Percentiles rank a stretch among this genome's conserved stretches.
Evolutionary conservation across 1,139 yeast genomes (phyloP).

Genomic region (Zygoascus meyerae): DNA sequence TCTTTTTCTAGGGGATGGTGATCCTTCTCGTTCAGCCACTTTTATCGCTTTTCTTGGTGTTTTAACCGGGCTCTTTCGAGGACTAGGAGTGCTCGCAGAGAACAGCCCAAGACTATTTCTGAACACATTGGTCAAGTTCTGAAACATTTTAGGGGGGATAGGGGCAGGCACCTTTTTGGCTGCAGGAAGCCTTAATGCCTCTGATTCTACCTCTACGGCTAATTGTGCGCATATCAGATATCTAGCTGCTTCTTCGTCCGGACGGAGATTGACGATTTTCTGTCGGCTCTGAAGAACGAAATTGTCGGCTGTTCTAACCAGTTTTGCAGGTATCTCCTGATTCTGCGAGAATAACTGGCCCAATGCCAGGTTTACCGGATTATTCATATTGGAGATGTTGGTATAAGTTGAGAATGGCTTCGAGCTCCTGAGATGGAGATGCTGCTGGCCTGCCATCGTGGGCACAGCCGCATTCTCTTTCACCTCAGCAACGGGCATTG

Average conservation of each 20-base stretch:
- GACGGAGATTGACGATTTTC: slow-evolving; percentile 22
- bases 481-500: background rate
- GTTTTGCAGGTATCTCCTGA: slow-evolving; percentile 15
- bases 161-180: slow-evolving; percentile 28
- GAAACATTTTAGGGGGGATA: slow-evolving; percentile 27
- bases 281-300: slow-evolving; percentile 19
- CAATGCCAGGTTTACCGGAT: slow-evolving; percentile 5
- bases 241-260: slow-evolving; percentile 33
- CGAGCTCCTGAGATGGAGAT: background rate
- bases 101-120: slow-evolving; percentile 18
- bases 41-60: slow-evolving; percentile 3
- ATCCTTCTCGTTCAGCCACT: slow-evolving; percentile 8
- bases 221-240: slow-evolving; percentile 29
- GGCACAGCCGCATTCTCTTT: background rate
- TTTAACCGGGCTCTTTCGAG: background rate
- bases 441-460: background rate
- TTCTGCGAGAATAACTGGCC: slow-evolving; percentile 6
- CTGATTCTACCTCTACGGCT: slow-evolving; percentile 28
- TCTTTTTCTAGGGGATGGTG: slow-evolving; percentile 13
- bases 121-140: slow-evolving; percentile 25
- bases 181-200: slow-evolving; percentile 18
- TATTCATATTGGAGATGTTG: background rate
- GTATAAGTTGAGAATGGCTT: background rate
- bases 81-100: slow-evolving; percentile 1
- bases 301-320: slow-evolving; percentile 16